Base-by-base conservation (phyloP, 805 yeast species). In the Jamesozyma lodderae region DNA sequence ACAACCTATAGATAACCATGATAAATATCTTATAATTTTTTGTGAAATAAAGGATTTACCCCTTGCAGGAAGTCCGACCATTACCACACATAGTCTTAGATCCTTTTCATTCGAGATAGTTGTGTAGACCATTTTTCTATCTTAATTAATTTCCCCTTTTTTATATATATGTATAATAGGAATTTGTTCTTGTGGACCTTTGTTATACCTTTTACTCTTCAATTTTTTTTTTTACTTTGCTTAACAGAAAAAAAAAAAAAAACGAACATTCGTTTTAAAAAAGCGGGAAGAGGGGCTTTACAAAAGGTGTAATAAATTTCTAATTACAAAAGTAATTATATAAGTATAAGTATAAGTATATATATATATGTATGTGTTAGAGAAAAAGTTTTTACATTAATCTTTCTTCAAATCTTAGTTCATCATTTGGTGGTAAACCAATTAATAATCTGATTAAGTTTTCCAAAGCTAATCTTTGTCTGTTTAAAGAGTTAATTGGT, bases 21-120 rank as follows among this genome's bases (percentile, higher is more conserved):
- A 77, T 38, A 92, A 69, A 55, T 90, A 92, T 33, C 97, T 72
- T 23, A 90, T 95, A 38, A 92, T 81, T 58, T 90, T 92, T 57
- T 87, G 95, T 3, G 97, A 87, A 45, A 92, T 90, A 60, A 87
- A 79, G 3, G 95, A 82, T 60, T 92, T 92, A 3, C 98, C 98
- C 41, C 97, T 73, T 11, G 92, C 90, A 10, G 94, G 94, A 28
- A 82, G 64, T 2, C 94, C 94, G 27, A 83, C 92, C 83, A 85
- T 82, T 15, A 85, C 79, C 29, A 85, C 95, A 65, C 94, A 85
- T 21, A 85, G 77, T 45, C 87, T 71, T 37, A 81, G 70, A 54
- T 81, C 80, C 50, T 66, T 47, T 31, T 64, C 68, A 41, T 65
- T 68, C 3, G 68, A 56, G 10, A 68, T 64, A 6, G 64, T 59